Evolutionary conservation across 2,329 filamentous ascomycete genomes (phyloP).

Genomic region (Fusarium caatingaense): DNA sequence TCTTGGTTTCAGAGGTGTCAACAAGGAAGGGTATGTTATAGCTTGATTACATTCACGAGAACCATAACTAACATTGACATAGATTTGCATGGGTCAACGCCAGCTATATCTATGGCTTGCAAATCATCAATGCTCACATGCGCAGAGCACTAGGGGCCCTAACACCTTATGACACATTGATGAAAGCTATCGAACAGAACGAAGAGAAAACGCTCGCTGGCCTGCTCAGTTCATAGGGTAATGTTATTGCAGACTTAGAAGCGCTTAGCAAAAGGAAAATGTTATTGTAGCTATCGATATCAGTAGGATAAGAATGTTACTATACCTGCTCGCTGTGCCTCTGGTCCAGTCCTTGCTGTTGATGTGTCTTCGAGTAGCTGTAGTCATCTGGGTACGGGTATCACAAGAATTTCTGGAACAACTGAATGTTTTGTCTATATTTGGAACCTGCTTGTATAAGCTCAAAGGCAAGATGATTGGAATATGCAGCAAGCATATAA

Average conservation of each 20-base stretch:
- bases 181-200: conserved; percentile 71
- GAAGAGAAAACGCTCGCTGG: conserved; percentile 64
- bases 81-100: conserved; percentile 99
- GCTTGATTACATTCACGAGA: not conserved
- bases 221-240: conserved; percentile 46
- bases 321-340: not conserved
- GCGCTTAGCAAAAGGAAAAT: conserved; percentile 14
- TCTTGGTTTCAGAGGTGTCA: conserved; percentile 92
- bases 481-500: not conserved
- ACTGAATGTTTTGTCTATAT: too few relatives aligned
- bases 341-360: not conserved
- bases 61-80: conserved; percentile 45
- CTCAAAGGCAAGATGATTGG: not conserved
- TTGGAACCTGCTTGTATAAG: not conserved
- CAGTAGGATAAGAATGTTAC: conserved; percentile 20
- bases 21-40: conserved; percentile 82
- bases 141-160: conserved; percentile 87
- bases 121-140: conserved; percentile 90
- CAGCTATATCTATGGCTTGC: conserved; percentile 93
- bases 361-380: not conserved
- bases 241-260: conserved; percentile 17
- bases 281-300: conserved; percentile 1
- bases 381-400: not conserved
- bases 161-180: conserved; percentile 86
- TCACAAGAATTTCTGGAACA: not conserved